A percentile compares a stretch with the other conserved stretches of the same genome.
These are phyloP conservation scores for Chytriomyces sp. DNA, from an alignment of 192 early-diverging fungal species.

Conservation along the genomic window DNA sequence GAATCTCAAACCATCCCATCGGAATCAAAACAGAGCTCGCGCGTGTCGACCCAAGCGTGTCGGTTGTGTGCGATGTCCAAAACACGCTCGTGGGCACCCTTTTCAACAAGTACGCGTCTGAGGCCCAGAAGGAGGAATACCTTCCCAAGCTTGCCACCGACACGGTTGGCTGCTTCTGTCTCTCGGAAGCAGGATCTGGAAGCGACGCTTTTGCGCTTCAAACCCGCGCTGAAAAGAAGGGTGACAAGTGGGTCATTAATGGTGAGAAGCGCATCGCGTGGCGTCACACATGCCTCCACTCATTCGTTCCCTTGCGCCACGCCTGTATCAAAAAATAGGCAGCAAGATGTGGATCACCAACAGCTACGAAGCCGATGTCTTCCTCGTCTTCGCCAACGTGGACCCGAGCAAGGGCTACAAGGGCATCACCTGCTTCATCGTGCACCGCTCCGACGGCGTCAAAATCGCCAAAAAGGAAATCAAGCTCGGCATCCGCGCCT, in stretches of 20 bases:
- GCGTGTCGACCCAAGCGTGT: slow-evolving; percentile 92
- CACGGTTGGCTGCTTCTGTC: slow-evolving; percentile 90
- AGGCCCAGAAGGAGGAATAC: slow-evolving; percentile 79
- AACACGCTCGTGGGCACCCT: slow-evolving; percentile 97
- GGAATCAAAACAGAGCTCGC: slow-evolving; percentile 93
- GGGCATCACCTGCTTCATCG: slow-evolving; percentile 96
- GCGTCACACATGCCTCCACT: slow-evolving; percentile 52
- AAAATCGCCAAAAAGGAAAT: slow-evolving; percentile 93
- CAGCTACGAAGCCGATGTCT: slow-evolving; percentile 93
- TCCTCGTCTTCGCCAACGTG: slow-evolving; percentile 98
- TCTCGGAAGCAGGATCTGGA: slow-evolving; percentile 91
- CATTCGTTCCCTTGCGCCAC: slow-evolving; percentile 46
- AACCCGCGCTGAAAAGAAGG: slow-evolving; percentile 82
- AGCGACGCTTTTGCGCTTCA: slow-evolving; percentile 91
- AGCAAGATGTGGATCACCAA: slow-evolving; percentile 73
- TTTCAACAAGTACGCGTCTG: slow-evolving; percentile 79
- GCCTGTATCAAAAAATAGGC: too few relatives aligned
- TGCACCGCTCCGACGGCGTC: slow-evolving; percentile 91
- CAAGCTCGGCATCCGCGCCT: slow-evolving; percentile 96
- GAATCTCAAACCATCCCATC: neutral
- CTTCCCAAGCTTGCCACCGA: slow-evolving; percentile 80
- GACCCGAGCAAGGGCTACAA: slow-evolving; percentile 92
- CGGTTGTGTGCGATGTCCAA: slow-evolving; percentile 91
- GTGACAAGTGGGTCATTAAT: slow-evolving; percentile 87
- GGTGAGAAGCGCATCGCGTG: slow-evolving; percentile 48